A percentile compares a stretch with the other conserved stretches of the same genome.
Evolutionary conservation across 331 rosid genomes (phyloP).

Genomic region (Prunus yedoensis): DNA sequence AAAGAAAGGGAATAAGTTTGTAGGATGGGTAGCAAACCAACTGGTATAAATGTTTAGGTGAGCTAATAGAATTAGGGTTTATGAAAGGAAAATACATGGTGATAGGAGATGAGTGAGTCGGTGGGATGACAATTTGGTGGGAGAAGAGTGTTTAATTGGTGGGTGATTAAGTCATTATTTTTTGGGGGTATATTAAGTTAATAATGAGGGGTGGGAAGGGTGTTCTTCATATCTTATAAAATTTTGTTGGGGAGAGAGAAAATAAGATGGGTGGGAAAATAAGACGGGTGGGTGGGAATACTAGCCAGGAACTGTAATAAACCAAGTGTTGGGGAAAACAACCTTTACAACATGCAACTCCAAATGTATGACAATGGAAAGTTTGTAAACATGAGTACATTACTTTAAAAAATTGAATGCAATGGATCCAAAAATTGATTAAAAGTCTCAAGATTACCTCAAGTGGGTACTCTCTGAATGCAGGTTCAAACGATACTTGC

Average conservation of each 20-base stretch:
- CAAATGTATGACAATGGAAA: background rate
- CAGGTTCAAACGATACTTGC: conserved; percentile 88
- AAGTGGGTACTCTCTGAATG: conserved; percentile 81
- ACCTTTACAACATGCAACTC: background rate
- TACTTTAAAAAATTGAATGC: background rate
- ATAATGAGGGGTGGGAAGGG: background rate
- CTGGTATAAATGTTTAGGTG: background rate
- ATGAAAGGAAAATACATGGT: background rate
- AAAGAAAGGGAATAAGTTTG: background rate
- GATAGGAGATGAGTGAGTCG: no score
- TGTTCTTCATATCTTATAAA: no score
- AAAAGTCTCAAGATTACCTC: conserved; percentile 55
- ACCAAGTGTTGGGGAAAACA: background rate
- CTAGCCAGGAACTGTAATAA: background rate
- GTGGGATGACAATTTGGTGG: background rate
- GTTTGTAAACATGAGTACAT: background rate
- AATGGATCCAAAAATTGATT: background rate
- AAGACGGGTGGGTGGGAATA: background rate
- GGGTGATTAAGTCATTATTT: background rate
- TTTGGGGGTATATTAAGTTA: background rate
- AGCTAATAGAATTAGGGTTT: background rate
- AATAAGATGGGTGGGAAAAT: background rate
- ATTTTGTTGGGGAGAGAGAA: no score
- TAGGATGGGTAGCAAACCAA: background rate
- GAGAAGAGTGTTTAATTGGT: background rate